phyloP scores from a whole-genome alignment of 257 asterid species.

The Nemophila menziesii region DNA sequence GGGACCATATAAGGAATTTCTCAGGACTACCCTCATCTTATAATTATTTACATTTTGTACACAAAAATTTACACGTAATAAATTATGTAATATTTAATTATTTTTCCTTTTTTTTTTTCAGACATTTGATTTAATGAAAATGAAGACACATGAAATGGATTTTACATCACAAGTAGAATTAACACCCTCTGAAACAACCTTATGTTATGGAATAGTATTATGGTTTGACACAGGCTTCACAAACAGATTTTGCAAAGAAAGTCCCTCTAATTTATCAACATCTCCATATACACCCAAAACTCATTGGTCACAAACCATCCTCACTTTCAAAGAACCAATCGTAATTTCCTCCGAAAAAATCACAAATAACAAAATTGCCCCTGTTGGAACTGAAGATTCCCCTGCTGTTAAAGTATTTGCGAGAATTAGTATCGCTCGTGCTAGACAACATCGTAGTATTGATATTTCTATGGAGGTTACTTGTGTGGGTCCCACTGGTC shows the following conservation, averaged over 20 bases:
- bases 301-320: constrained; percentile 91
- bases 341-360: constrained; percentile 34
- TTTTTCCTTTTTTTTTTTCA: constrained; percentile 20
- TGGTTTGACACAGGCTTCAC: constrained; percentile 95
- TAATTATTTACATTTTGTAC: not conserved
- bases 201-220: constrained; percentile 76
- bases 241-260: constrained; percentile 67
- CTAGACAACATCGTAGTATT: constrained; percentile 64
- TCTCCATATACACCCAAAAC: constrained; percentile 73
- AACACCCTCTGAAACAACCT: constrained; percentile 22
- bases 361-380: constrained; percentile 14
- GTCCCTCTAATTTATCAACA: constrained; percentile 61
- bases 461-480: constrained; percentile 83
- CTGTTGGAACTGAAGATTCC: constrained; percentile 45
- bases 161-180: constrained; percentile 70
- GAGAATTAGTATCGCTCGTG: constrained; percentile 76
- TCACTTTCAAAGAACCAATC: constrained; percentile 77
- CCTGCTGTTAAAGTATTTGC: constrained; percentile 52
- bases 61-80: not conserved
- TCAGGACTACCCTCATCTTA: not conserved
- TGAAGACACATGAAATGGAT: constrained; percentile 75
- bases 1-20: no score
- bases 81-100: not conserved
- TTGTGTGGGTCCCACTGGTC: constrained; percentile 39
- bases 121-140: constrained; percentile 75